Conservation (phyloP, 1,284 basidiomycete species). For the Heterobasidion parviporum region DNA sequence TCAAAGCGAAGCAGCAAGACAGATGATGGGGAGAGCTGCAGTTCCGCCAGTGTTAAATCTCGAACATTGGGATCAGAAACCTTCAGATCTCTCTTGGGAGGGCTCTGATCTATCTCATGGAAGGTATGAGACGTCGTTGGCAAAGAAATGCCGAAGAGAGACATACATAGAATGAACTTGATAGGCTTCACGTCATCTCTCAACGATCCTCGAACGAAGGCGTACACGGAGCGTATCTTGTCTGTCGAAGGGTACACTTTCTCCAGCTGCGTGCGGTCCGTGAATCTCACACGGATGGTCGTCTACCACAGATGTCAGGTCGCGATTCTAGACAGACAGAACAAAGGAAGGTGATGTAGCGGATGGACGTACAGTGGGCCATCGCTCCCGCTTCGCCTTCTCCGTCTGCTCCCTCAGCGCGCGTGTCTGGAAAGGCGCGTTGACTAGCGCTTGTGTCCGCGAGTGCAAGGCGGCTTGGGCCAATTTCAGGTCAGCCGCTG, state of each 20-base stretch:
- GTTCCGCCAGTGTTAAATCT: conserved; percentile 56
- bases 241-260: conserved; percentile 65
- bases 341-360: background rate
- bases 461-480: conserved; percentile 59
- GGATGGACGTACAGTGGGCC: conserved; percentile 48
- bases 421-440: conserved; percentile 72
- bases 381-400: conserved; percentile 54
- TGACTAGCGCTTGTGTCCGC: conserved; percentile 56
- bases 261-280: conserved; percentile 79
- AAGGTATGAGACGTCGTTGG: background rate
- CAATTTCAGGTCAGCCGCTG: conserved; percentile 62
- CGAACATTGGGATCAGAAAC: conserved; percentile 67
- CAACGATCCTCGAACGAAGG: conserved; percentile 70
- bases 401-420: conserved; percentile 60
- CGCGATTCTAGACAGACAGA: background rate
- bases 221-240: conserved; percentile 76
- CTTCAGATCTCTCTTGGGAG: conserved; percentile 75
- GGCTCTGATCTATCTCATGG: conserved; percentile 53
- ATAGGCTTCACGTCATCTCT: conserved; percentile 64
- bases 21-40: conserved; percentile 76
- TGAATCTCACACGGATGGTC: conserved; percentile 73
- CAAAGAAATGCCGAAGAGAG: background rate
- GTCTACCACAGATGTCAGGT: conserved; percentile 39
- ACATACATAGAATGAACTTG: conserved; percentile 77
- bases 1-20: conserved; percentile 71